phyloP scores from a whole-genome alignment of 2,329 filamentous ascomycete genomes.

The Chrysoporthe deuterocubensis region DNA sequence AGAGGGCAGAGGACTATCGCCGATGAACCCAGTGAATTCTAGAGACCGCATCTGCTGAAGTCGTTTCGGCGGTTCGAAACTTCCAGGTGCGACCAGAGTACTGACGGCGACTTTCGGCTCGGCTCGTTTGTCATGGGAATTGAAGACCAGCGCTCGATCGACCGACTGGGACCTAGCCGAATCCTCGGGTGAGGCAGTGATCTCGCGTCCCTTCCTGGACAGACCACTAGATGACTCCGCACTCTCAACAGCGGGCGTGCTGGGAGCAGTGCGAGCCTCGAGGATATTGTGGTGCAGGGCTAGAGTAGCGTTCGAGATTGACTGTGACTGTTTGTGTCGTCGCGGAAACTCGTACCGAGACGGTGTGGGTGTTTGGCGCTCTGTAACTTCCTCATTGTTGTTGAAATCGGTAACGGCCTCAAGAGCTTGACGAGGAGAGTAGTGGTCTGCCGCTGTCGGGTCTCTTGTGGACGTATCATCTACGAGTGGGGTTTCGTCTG shows the following conservation, averaged over 20 bases:
- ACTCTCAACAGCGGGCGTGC: conserved; percentile 44
- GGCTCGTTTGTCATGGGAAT: conserved; percentile 65
- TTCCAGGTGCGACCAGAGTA: conserved; percentile 65
- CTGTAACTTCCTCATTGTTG: conserved; percentile 39
- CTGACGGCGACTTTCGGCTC: conserved; percentile 67
- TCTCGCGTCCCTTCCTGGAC: conserved; percentile 47
- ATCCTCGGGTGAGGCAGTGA: conserved; percentile 47
- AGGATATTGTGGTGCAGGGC: conserved; percentile 43
- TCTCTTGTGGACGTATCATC: conserved; percentile 42
- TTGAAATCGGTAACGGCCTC: conserved; percentile 43
- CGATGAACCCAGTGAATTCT: conserved; percentile 41
- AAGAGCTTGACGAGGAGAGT: conserved; percentile 39
- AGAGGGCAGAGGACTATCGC: conserved; percentile 39
- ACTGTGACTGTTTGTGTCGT: conserved; percentile 48
- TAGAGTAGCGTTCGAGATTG: conserved; percentile 50
- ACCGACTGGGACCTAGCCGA: conserved; percentile 63
- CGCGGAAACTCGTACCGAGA: conserved; percentile 40
- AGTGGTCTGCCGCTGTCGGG: conserved; percentile 44
- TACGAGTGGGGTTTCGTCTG: conserved; percentile 51
- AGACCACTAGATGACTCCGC: conserved; percentile 48
- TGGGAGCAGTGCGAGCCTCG: conserved; percentile 41
- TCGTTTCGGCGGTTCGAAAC: conserved; percentile 53
- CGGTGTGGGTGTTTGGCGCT: conserved; percentile 38
- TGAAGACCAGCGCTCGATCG: conserved; percentile 62
- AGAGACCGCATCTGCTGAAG: conserved; percentile 53